Conservation (phyloP, 805 yeast genomes). For the Saturnispora saitoi region DNA sequence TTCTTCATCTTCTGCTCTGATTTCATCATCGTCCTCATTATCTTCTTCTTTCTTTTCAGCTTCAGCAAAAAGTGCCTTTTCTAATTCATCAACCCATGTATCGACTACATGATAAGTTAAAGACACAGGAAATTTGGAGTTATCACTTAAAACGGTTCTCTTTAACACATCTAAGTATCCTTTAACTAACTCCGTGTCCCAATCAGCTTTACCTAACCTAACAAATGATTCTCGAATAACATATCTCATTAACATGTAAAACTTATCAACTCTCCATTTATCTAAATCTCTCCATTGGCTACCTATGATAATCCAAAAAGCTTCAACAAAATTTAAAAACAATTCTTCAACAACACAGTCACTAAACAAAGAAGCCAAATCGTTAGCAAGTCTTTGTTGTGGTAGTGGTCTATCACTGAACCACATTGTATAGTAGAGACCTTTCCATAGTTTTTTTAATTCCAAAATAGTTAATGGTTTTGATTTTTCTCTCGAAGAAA, state of each 20-base stretch:
- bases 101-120: constrained; percentile 81
- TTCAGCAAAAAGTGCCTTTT: constrained; percentile 47
- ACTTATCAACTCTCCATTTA: constrained; percentile 83
- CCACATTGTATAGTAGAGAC: constrained; percentile 95
- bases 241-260: constrained; percentile 69
- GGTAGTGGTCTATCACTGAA: constrained; percentile 88
- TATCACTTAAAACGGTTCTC: constrained; percentile 40
- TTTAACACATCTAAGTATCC: constrained; percentile 34
- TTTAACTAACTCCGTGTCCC: constrained; percentile 43
- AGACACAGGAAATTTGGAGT: constrained; percentile 55
- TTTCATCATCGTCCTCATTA: constrained; percentile 35
- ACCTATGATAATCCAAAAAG: constrained; percentile 74
- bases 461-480: constrained; percentile 42
- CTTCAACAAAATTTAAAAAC: constrained; percentile 47
- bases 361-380: constrained; percentile 50
- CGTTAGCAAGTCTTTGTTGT: constrained; percentile 75
- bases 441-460: constrained; percentile 86
- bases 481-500: constrained; percentile 37
- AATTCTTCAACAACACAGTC: constrained; percentile 34
- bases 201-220: constrained; percentile 43
- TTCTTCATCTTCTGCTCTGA: constrained; percentile 29
- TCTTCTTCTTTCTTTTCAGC: constrained; percentile 39
- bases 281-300: constrained; percentile 83
- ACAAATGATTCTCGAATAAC: constrained; percentile 57
- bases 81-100: constrained; percentile 77